A percentile compares a stretch with the other conserved stretches of the same genome.
Evolutionary conservation across 2,329 filamentous ascomycete genomes (phyloP).

Genomic region (Aureobasidium sp.): DNA sequence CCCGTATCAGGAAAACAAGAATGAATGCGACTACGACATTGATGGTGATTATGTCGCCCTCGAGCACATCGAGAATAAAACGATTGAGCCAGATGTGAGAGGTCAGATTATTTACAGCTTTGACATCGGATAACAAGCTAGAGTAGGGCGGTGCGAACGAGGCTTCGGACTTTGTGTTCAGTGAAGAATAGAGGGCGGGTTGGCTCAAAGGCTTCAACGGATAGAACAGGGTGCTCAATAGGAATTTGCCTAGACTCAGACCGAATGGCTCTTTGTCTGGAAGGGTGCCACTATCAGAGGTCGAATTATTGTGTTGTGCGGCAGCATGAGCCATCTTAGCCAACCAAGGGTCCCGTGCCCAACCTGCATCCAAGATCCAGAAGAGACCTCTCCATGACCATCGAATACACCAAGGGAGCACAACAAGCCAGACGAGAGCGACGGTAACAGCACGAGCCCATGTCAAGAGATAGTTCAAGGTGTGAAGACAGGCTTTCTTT

Average conservation of each 20-base stretch:
- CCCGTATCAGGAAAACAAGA: slow-evolving; percentile 88
- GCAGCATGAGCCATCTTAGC: slow-evolving; percentile 17
- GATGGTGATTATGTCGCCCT: slow-evolving; percentile 90
- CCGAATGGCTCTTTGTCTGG: neutral
- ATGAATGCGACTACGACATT: slow-evolving; percentile 91
- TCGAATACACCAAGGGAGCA: slow-evolving; percentile 84
- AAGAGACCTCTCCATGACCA: slow-evolving; percentile 90
- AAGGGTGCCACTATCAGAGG: neutral
- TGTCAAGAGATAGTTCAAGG: slow-evolving; percentile 61
- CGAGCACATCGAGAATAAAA: slow-evolving; percentile 71
- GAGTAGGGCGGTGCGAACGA: slow-evolving; percentile 6
- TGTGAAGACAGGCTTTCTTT: slow-evolving; percentile 67
- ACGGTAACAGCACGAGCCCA: slow-evolving; percentile 77
- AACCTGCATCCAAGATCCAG: slow-evolving; percentile 80
- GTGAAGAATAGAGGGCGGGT: neutral
- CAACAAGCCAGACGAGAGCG: slow-evolving; percentile 76
- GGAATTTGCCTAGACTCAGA: slow-evolving; percentile 6
- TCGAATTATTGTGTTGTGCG: neutral
- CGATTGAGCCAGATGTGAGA: slow-evolving; percentile 66
- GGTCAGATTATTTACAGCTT: slow-evolving; percentile 52
- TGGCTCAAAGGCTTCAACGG: neutral
- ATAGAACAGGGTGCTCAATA: slow-evolving; percentile 3
- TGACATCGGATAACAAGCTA: slow-evolving; percentile 47
- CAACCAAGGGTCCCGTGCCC: slow-evolving; percentile 40
- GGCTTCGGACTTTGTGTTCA: neutral